Conservation (phyloP, 768 basidiomycete species). For the Termitomyces titanicus region DNA sequence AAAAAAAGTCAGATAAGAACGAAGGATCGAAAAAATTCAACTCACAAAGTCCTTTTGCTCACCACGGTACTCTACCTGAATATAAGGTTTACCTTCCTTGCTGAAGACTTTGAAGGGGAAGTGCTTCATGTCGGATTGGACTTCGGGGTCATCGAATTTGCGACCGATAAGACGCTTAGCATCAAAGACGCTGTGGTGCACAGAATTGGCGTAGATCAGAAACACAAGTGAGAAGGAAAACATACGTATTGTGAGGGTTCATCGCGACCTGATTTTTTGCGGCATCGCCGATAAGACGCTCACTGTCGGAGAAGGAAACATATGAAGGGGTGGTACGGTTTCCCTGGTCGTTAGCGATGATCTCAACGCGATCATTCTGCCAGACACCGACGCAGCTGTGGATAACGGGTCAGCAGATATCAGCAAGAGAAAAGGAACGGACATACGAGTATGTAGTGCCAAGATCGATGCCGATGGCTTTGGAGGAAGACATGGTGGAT, state of each 20-base stretch:
- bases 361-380: conserved; percentile 99
- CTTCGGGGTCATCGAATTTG: conserved; percentile 82
- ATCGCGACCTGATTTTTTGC: conserved; percentile 98
- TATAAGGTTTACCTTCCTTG: conserved; percentile 86
- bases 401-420: conserved; percentile 11
- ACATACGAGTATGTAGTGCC: conserved; percentile 92
- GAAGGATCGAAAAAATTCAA: conserved; percentile 7
- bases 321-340: conserved; percentile 96
- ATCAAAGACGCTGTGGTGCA: conserved; percentile 76
- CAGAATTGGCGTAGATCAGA: conserved; percentile 3
- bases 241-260: conserved; percentile 91
- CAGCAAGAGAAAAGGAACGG: neutral
- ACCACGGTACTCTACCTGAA: conserved; percentile 87
- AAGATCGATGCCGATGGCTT: conserved; percentile 89
- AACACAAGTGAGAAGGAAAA: conserved; percentile 9
- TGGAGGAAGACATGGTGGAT: conserved; percentile 52
- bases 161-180: conserved; percentile 98
- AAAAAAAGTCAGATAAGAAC: conserved; percentile 25
- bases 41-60: conserved; percentile 92
- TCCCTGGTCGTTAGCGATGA: conserved; percentile 94
- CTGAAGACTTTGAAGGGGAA: conserved; percentile 92
- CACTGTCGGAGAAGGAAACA: conserved; percentile 90
- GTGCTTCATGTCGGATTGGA: conserved; percentile 82
- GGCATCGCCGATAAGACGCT: conserved; percentile 98
- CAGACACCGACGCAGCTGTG: conserved; percentile 96